These are phyloP conservation scores for Vigna mungo DNA, from an alignment of 306 rosid species.

Conservation along the genomic window DNA sequence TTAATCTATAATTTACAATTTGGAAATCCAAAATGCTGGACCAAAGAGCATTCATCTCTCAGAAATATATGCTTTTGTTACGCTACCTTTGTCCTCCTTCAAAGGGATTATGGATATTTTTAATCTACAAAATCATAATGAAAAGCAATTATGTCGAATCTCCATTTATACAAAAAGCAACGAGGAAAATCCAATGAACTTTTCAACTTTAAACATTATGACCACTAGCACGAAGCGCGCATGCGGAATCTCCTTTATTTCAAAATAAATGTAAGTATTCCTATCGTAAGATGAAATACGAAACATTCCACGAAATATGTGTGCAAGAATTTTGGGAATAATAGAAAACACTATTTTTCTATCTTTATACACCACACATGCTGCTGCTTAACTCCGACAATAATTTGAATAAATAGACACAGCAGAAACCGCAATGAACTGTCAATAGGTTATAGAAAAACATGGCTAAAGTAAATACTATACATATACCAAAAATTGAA, in stretches of 20 bases:
- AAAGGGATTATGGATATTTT: not conserved
- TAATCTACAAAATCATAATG: slow-evolving; percentile 16
- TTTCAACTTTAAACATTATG: slow-evolving; percentile 29
- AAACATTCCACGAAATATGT: not conserved
- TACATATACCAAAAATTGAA: slow-evolving; percentile 38
- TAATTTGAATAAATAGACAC: not conserved
- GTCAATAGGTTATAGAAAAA: slow-evolving; percentile 33
- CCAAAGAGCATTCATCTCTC: not conserved
- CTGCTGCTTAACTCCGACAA: not conserved
- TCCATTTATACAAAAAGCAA: slow-evolving; percentile 5
- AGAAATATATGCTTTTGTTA: not conserved
- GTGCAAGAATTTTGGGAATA: slow-evolving; percentile 1
- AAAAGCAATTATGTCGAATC: slow-evolving; percentile 20
- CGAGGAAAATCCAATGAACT: slow-evolving; percentile 1
- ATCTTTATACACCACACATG: not conserved
- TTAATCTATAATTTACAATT: not conserved
- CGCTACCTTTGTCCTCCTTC: not conserved
- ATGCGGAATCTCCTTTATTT: not conserved
- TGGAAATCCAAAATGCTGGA: slow-evolving; percentile 6
- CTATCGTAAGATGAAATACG: not conserved
- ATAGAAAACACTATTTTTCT: not conserved
- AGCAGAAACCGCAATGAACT: not conserved
- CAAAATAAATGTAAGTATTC: not conserved
- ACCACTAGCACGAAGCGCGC: not conserved
- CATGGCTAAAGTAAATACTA: not conserved